Evolutionary conservation across 176 grass and related monocot species (phyloP).

Genomic region (Puccinellia tenuiflora): DNA sequence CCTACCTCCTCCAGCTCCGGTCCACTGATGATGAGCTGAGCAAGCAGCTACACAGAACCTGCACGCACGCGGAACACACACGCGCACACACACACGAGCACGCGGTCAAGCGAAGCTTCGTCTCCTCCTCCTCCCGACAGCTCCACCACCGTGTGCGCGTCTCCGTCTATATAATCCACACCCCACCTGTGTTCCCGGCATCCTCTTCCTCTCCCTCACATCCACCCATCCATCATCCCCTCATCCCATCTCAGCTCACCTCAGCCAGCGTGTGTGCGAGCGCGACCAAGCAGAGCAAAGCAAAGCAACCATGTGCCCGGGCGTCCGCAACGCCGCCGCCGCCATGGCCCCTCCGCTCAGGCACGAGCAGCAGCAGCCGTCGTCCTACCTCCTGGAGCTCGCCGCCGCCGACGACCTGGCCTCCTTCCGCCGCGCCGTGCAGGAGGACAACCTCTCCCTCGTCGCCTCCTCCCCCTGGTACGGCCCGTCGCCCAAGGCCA

Average conservation of each 20-base stretch:
- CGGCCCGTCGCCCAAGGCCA: constrained; percentile 22
- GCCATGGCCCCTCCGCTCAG: neutral
- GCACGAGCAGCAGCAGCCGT: neutral
- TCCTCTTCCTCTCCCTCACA: neutral
- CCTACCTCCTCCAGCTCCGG: neutral
- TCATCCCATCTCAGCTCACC: neutral
- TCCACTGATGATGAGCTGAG: neutral
- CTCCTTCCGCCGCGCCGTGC: constrained; percentile 33
- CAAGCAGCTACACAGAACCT: neutral
- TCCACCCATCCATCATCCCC: constrained; percentile 2
- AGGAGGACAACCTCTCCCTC: constrained; percentile 23
- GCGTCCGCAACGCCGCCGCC: neutral
- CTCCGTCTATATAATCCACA: neutral
- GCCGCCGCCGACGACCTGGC: constrained; percentile 51
- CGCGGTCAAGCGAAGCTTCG: neutral
- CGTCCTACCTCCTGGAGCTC: constrained; percentile 46
- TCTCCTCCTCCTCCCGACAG: neutral
- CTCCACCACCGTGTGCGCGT: neutral
- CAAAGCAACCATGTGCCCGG: neutral
- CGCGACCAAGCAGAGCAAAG: neutral
- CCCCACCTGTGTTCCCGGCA: neutral
- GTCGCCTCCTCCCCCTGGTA: constrained; percentile 38
- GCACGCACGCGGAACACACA: neutral
- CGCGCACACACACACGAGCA: neutral
- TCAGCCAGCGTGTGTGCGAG: too few relatives aligned